Evolutionary conservation across 345 rosid genomes (phyloP).

Genomic region (Arabis hirsuta): DNA sequence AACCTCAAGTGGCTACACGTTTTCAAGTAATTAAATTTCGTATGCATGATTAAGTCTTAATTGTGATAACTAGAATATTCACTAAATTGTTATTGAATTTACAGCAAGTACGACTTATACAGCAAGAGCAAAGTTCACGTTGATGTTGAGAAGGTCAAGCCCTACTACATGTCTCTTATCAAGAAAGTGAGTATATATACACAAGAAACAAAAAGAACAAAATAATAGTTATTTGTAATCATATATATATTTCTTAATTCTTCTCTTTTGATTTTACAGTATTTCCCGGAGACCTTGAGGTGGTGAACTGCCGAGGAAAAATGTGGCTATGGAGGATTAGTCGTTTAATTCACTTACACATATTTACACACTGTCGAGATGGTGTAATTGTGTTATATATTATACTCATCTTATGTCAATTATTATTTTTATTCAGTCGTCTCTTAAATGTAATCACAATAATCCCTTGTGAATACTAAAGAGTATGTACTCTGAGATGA

Average conservation of each 20-base stretch:
- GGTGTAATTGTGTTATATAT: conserved; percentile 5
- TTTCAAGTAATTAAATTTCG: conserved; percentile 56
- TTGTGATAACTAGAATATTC: background rate
- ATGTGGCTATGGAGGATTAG: background rate
- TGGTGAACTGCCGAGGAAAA: conserved; percentile 30
- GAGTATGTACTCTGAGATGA: background rate
- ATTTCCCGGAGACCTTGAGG: conserved; percentile 41
- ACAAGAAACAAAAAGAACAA: background rate
- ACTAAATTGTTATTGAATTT: conserved; percentile 11
- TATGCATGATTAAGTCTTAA: background rate
- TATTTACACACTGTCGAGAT: conserved; percentile 20
- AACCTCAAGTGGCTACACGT: conserved; percentile 63
- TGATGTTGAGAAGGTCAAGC: conserved; percentile 64
- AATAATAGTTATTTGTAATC: background rate
- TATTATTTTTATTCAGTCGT: background rate
- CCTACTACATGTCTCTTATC: conserved; percentile 66
- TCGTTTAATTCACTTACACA: conserved; percentile 8
- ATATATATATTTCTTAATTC: background rate
- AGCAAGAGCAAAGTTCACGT: conserved; percentile 68
- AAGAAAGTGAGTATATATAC: conserved; percentile 47
- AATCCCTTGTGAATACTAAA: background rate
- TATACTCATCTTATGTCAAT: conserved; percentile 3
- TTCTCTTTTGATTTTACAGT: conserved; percentile 4
- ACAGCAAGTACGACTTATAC: conserved; percentile 72
- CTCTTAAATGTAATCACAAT: conserved; percentile 1